Evolutionary conservation across 2,329 filamentous ascomycete species (phyloP), one percentile per base, ranked within the genome.

Genomic region (Triangularia setosa): DNA sequence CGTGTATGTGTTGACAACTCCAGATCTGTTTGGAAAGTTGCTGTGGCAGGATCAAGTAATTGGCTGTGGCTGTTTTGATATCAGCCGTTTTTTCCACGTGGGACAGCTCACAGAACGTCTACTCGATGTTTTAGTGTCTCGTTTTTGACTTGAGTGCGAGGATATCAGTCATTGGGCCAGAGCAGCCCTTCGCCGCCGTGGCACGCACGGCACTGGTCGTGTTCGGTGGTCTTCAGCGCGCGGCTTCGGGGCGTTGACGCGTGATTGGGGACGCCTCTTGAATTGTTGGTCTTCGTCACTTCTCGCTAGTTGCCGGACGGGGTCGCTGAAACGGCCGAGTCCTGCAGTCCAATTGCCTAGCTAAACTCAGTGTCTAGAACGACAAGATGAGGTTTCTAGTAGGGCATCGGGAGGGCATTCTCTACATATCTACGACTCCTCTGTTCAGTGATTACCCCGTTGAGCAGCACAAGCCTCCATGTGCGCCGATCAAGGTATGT

Each of bases 1-100:
- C n/a, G n/a, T n/a, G n/a, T 69, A 62, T 67, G 66, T 67, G 64
- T 68, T 69, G 68, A 68, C 64, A 52, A 35, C 28, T 27, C 27
- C 40, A 9, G 40, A 21, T 11, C n/a, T 55, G 21, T 58, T 67
- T 44, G 65, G 63, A 65, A 58, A 62, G 35, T 58, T 65, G 62
- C 64, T 62, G 55, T 52, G 53, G 40, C 9, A 57, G 59, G 59
- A 35, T n/a, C 18, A 60, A 33, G 33, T 60, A 35, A 69, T 70
- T 66, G 64, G 67, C 57, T 48, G 62, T 58, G 67, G 63, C 68
- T 62, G 66, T 64, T 64, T 64, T 63, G 25, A 55, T 35, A 48
- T 40, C 56, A 55, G 28, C 62, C 67, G 52, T 33, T 62, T 27
- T 24, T 55, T 61, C 61, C 62, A 65, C 64, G 56, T 54, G 62